Base-by-base conservation (phyloP, 441 rosid species). In the Flueggea neowawraea region DNA sequence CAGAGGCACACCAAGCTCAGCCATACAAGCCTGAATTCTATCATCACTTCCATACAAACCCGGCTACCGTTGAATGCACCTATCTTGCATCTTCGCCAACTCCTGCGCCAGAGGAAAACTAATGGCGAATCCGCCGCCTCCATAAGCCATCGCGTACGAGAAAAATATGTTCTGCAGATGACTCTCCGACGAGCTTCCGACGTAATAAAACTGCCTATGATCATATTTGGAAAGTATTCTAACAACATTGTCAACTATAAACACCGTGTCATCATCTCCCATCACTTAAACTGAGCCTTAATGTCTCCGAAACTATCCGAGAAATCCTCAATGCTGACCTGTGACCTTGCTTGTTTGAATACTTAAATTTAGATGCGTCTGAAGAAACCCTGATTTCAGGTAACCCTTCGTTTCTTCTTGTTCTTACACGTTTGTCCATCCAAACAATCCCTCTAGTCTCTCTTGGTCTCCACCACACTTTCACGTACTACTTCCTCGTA, bases 181-280 rank as follows among this genome's bases (percentile, higher is more conserved):
- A 64, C 92, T 86, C 66, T 91, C 96, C 0, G 96, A 91, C 5
- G 91, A 84, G 80, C 97, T 84, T 67, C 97, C 94, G 0, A 89
- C 73, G 52, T 89, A 94, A 64, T 91, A 89, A 47, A 73, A 76
- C 73, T 86, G 91, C 12, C 72, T 75, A 39, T 87, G 95, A 57
- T 89, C 92, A 52, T 91, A 89, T 54, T 89, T 91, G 0, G 87
- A 78, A 0, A 89, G 78, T 1, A 84, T 82, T 9, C 85, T 82
- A 0, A 83, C 90, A 62, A 86, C 86, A 68, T 89, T 89, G 11
- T 91, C 96, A 16, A 76, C 88, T 10, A 91, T 41, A 51, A 91
- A 94, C n/a, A 91, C 82, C 0, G 97, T 91, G 36, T 94, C 97
- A n/a, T 94, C 99, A 31, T 94, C 97, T 10, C 94, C 97, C 96